These are phyloP conservation scores for Mortierella antarctica DNA, from an alignment of 192 early-diverging fungal genomes.

Conservation along the genomic window DNA sequence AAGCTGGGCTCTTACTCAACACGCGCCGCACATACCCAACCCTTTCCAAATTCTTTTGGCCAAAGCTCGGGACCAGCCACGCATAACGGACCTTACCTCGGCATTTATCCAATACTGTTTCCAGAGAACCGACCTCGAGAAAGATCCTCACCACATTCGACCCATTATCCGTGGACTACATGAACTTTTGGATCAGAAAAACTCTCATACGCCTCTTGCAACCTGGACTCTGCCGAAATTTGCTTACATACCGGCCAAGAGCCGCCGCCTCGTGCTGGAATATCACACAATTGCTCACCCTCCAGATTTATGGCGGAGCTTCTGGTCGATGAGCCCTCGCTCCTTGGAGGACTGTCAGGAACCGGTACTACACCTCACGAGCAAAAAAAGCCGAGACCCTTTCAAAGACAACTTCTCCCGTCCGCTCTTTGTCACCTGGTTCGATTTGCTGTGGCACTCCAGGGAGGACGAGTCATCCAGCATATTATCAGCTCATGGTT, in stretches of 20 bases:
- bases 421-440: neutral
- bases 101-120: too few relatives aligned
- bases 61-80: too few relatives aligned
- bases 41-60: too few relatives aligned
- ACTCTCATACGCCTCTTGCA: too few relatives aligned
- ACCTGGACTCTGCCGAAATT: neutral
- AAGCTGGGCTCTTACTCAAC: too few relatives aligned
- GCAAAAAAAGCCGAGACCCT: neutral
- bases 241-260: neutral
- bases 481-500: too few relatives aligned
- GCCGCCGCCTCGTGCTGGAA: neutral
- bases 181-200: too few relatives aligned
- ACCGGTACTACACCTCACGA: neutral
- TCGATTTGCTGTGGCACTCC: neutral
- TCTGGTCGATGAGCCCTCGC: neutral
- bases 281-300: neutral
- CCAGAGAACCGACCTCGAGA: too few relatives aligned
- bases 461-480: neutral
- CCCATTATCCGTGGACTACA: too few relatives aligned
- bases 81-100: too few relatives aligned
- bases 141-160: too few relatives aligned
- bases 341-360: neutral
- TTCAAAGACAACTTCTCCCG: neutral
- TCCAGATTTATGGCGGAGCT: neutral
- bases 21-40: too few relatives aligned